These are phyloP conservation scores for Dittrichia graveolens DNA, from an alignment of 129 eudicot species.

Conservation along the genomic window DNA sequence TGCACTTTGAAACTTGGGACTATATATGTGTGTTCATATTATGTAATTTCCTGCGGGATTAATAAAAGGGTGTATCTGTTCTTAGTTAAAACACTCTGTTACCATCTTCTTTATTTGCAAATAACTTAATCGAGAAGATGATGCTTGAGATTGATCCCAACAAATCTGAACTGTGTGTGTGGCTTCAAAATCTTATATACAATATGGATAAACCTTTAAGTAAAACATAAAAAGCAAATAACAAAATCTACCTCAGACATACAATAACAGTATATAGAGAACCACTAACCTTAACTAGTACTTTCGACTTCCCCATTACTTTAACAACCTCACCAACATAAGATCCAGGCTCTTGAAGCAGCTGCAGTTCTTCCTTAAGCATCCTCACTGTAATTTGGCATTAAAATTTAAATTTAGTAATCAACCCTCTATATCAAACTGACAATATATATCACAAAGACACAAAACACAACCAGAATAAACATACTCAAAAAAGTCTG, in stretches of 20 bases:
- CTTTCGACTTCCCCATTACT: slow-evolving; percentile 54
- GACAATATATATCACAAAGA: background rate
- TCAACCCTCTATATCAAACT: background rate
- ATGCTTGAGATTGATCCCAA: too few relatives aligned
- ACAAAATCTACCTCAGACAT: background rate
- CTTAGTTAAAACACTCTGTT: too few relatives aligned
- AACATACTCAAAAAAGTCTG: background rate
- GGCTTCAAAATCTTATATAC: background rate
- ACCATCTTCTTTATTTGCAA: too few relatives aligned
- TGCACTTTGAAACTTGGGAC: too few relatives aligned
- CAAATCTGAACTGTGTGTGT: too few relatives aligned
- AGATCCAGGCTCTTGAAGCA: slow-evolving; percentile 49
- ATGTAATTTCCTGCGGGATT: too few relatives aligned
- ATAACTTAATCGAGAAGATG: too few relatives aligned
- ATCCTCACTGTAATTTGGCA: slow-evolving; percentile 42
- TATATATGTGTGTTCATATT: too few relatives aligned
- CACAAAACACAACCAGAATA: slow-evolving; percentile 11
- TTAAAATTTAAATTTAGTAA: background rate
- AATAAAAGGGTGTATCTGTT: too few relatives aligned
- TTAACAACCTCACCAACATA: slow-evolving; percentile 53
- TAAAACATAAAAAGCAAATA: background rate
- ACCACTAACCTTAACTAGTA: slow-evolving; percentile 46
- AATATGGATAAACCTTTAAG: background rate
- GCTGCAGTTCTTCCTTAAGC: slow-evolving; percentile 55
- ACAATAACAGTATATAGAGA: background rate